Percentiles rank a stretch among this genome's conserved stretches.
phyloP scores from a whole-genome alignment of 2,329 filamentous ascomycete species.

The Didymella pinodella region DNA sequence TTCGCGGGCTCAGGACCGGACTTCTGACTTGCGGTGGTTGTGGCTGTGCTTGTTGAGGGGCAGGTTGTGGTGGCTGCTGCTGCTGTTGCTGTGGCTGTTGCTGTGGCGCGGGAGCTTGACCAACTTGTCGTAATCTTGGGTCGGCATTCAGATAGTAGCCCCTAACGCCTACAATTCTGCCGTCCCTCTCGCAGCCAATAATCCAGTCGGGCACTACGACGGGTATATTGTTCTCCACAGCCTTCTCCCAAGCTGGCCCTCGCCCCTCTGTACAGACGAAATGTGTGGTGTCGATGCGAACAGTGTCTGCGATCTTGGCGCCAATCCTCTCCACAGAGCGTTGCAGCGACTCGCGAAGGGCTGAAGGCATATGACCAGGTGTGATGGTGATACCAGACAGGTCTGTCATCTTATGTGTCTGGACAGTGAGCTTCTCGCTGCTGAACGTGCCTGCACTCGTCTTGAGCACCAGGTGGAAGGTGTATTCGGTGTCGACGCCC shows the following conservation, averaged over 20 bases:
- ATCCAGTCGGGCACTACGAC: constrained; percentile 98
- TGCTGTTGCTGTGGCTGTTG: constrained; percentile 31
- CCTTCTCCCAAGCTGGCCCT: constrained; percentile 92
- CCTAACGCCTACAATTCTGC: constrained; percentile 89
- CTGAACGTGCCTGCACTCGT: constrained; percentile 88
- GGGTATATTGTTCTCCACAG: constrained; percentile 96
- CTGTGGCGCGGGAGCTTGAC: constrained; percentile 46
- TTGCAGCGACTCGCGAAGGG: constrained; percentile 75
- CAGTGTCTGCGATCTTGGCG: constrained; percentile 86
- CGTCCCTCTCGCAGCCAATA: constrained; percentile 92
- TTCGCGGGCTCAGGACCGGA: constrained; percentile 55
- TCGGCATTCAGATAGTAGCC: constrained; percentile 96
- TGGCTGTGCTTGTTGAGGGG: constrained; percentile 25
- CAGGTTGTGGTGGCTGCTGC: constrained; percentile 24
- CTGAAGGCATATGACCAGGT: constrained; percentile 80
- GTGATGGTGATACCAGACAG: constrained; percentile 95
- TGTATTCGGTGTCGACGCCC: constrained; percentile 95
- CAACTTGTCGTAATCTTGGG: constrained; percentile 66
- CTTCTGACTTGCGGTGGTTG: constrained; percentile 37
- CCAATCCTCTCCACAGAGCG: constrained; percentile 86
- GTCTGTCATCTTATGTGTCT: constrained; percentile 99
- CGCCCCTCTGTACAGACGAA: constrained; percentile 96
- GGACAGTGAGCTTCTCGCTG: constrained; percentile 83
- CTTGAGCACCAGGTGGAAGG: constrained; percentile 88
- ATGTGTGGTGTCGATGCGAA: constrained; percentile 97